Conservation (phyloP, 1,284 basidiomycete genomes). For the Coniferiporia weirii region DNA sequence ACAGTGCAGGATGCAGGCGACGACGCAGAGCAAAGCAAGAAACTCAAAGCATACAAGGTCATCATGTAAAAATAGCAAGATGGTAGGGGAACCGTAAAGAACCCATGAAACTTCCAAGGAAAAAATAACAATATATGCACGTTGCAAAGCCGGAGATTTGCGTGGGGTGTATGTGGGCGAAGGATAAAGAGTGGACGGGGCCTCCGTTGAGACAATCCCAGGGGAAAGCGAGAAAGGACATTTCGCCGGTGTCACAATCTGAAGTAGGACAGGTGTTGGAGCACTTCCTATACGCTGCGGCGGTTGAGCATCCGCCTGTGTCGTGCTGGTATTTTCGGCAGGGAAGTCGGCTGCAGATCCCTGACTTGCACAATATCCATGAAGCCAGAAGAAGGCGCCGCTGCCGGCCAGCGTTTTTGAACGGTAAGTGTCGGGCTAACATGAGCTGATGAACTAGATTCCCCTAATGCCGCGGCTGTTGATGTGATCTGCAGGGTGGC, state of each 20-base stretch:
- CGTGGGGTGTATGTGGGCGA: background rate
- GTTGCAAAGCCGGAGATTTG: background rate
- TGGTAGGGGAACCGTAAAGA: background rate
- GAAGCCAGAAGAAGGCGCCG: slow-evolving; percentile 1
- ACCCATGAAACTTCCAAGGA: background rate
- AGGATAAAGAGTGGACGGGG: slow-evolving; percentile 3
- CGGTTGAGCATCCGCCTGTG: background rate
- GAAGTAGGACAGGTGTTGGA: background rate
- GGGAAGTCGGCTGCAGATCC: background rate
- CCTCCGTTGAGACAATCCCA: background rate
- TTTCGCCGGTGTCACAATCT: background rate
- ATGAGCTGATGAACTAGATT: slow-evolving; percentile 17
- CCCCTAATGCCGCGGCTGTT: slow-evolving; percentile 7
- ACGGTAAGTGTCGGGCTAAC: slow-evolving; percentile 48
- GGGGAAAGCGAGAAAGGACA: background rate
- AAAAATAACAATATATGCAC: background rate
- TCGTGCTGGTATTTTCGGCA: background rate
- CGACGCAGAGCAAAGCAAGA: background rate
- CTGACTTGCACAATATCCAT: background rate
- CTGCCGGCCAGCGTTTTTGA: slow-evolving; percentile 21
- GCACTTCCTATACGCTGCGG: background rate
- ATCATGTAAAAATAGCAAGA: background rate
- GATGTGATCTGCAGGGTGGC: slow-evolving; percentile 20
- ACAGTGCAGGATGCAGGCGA: background rate
- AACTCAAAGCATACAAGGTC: background rate